Percentiles rank a stretch among this genome's conserved stretches.
Conservation (phyloP, 164 flowering plant species). For the Cinnamomum micranthum region DNA sequence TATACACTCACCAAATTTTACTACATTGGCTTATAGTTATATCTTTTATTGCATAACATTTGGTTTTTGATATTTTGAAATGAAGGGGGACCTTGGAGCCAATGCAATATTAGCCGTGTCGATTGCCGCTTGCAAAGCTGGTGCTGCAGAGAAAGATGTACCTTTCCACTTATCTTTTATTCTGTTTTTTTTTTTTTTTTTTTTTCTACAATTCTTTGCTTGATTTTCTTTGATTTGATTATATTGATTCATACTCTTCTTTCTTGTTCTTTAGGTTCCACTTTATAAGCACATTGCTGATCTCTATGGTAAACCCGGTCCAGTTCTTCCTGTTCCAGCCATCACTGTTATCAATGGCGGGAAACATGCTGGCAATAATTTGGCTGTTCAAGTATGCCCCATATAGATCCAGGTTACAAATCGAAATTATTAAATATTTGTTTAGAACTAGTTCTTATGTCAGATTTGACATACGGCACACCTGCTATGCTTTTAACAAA, state of each 20-base stretch:
- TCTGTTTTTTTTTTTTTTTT: neutral
- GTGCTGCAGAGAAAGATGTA: slow-evolving; percentile 98
- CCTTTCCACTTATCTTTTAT: neutral
- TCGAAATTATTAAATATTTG: slow-evolving; percentile 7
- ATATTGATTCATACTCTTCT: neutral
- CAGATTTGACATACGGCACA: too few relatives aligned
- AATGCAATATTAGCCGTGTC: slow-evolving; percentile 87
- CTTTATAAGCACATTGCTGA: slow-evolving; percentile 90
- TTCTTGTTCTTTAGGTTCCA: slow-evolving; percentile 61
- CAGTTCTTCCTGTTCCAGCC: slow-evolving; percentile 81
- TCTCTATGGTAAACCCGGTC: slow-evolving; percentile 61
- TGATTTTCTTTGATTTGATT: slow-evolving; percentile 1
- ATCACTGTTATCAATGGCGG: slow-evolving; percentile 91
- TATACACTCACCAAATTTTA: too few relatives aligned
- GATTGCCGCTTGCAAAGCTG: slow-evolving; percentile 98
- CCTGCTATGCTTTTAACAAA: neutral
- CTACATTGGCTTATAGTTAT: neutral
- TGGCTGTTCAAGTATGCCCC: slow-evolving; percentile 74
- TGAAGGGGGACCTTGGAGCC: slow-evolving; percentile 79
- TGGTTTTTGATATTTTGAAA: neutral
- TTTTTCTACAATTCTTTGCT: neutral
- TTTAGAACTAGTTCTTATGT: neutral
- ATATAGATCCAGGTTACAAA: slow-evolving; percentile 32
- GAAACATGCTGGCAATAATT: slow-evolving; percentile 82
- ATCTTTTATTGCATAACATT: neutral